Conservation (phyloP, 805 yeast species). For the Candida railenensis region DNA sequence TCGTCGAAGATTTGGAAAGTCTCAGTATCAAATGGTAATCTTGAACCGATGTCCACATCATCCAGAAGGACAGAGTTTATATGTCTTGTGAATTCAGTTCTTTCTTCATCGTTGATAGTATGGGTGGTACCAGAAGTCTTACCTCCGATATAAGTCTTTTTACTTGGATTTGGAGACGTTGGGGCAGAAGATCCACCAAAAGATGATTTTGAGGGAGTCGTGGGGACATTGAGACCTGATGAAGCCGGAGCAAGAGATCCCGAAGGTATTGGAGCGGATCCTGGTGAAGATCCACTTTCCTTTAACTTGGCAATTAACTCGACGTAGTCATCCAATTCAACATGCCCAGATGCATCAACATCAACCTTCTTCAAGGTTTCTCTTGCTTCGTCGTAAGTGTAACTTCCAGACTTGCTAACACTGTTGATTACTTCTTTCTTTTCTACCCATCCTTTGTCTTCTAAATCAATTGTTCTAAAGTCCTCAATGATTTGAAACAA, state of each 20-base stretch:
- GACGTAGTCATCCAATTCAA: constrained; percentile 93
- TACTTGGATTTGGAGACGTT: constrained; percentile 24
- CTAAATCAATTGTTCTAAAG: constrained; percentile 79
- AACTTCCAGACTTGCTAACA: constrained; percentile 74
- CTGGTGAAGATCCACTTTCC: constrained; percentile 36
- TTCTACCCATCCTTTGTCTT: constrained; percentile 93
- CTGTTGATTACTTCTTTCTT: constrained; percentile 87
- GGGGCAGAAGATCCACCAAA: constrained; percentile 3
- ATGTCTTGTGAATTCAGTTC: constrained; percentile 93
- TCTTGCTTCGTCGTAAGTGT: constrained; percentile 88
- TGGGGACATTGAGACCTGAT: constrained; percentile 12
- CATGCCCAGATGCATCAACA: constrained; percentile 96
- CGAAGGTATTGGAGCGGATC: constrained; percentile 22
- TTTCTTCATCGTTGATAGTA: constrained; percentile 95
- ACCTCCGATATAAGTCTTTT: constrained; percentile 78
- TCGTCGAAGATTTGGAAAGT: constrained; percentile 96
- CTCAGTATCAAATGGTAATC: constrained; percentile 90
- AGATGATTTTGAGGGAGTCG: constrained; percentile 21
- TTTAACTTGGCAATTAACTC: constrained; percentile 77
- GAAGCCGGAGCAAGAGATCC: constrained; percentile 5
- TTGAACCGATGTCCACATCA: constrained; percentile 76
- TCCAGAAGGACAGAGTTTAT: constrained; percentile 90
- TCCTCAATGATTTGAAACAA: constrained; percentile 81
- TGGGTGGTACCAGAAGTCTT: constrained; percentile 91
- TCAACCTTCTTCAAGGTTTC: constrained; percentile 87